phyloP scores from a whole-genome alignment of 352 stramenopile genomes.

The Globisporangium nodosum region DNA sequence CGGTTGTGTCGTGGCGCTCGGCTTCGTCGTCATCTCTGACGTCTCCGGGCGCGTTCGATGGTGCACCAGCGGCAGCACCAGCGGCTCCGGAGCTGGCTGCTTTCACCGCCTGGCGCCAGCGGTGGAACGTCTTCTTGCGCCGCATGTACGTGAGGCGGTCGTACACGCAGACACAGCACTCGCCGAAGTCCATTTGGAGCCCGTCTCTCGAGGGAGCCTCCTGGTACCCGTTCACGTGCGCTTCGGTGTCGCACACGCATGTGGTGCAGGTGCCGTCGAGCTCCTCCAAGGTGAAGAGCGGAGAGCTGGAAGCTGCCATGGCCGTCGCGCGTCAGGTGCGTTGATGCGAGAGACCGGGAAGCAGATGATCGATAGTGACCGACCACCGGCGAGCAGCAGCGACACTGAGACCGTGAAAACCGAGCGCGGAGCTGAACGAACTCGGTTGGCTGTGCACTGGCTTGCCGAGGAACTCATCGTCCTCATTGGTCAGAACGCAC shows the following conservation, averaged over 20 bases:
- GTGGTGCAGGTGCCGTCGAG: conserved; percentile 53
- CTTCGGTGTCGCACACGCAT: conserved; percentile 49
- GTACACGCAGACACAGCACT: conserved; percentile 63
- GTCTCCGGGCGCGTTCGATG: neutral
- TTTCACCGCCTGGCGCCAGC: conserved; percentile 49
- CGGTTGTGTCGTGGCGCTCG: neutral
- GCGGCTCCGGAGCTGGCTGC: conserved; percentile 8
- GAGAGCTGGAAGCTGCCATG: conserved; percentile 1
- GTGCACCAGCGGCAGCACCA: conserved; percentile 4
- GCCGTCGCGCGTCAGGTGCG: neutral
- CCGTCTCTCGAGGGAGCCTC: conserved; percentile 20
- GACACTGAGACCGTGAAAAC: neutral
- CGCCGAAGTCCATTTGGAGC: conserved; percentile 24
- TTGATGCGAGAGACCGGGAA: neutral
- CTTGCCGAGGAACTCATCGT: neutral
- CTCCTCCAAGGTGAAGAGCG: conserved; percentile 49
- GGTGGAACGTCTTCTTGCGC: conserved; percentile 75
- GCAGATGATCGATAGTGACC: neutral
- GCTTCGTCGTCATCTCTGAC: neutral
- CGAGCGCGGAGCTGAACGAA: neutral
- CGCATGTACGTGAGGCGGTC: conserved; percentile 70
- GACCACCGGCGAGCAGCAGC: neutral
- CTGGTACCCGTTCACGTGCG: conserved; percentile 27
- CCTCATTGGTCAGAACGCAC: conserved; percentile 5
- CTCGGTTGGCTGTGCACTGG: neutral